These are phyloP conservation scores for Sicyos baderoa DNA, from an alignment of 306 rosid species.

Conservation along the genomic window DNA sequence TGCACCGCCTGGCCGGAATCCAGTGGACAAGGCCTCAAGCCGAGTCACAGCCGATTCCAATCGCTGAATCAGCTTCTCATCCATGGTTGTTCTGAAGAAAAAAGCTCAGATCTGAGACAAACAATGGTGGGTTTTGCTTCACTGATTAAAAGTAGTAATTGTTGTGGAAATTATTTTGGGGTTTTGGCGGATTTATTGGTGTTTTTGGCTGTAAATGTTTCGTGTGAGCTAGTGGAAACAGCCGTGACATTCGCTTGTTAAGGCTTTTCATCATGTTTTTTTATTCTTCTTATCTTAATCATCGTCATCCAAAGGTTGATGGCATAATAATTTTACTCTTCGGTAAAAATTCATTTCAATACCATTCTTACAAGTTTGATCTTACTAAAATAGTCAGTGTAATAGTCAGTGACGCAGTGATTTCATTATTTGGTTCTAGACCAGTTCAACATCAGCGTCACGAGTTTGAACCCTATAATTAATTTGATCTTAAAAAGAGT, in stretches of 20 bases:
- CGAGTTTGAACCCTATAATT: no score
- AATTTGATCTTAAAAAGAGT: no score
- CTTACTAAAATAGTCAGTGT: no score
- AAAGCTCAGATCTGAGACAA: conserved; percentile 32
- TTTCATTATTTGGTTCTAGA: no score
- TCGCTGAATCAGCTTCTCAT: conserved; percentile 60
- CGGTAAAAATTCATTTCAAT: no score
- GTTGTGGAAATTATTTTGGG: not conserved
- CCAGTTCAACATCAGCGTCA: no score
- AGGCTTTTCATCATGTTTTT: not conserved
- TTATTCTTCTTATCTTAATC: not conserved
- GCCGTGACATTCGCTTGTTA: not conserved
- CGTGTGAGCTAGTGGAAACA: conserved; percentile 2
- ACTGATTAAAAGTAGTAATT: not conserved
- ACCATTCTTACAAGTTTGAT: no score
- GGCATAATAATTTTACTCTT: no score
- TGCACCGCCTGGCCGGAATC: conserved; percentile 23
- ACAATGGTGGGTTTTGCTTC: conserved; percentile 14
- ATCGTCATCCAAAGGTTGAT: no score
- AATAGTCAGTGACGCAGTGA: no score
- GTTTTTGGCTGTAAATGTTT: conserved; percentile 26
- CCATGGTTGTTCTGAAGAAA: conserved; percentile 34
- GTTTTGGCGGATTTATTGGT: not conserved
- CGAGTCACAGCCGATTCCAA: conserved; percentile 81
- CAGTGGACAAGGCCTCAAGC: conserved; percentile 51